Evolutionary conservation across 1,284 basidiomycete genomes (phyloP), one percentile per base, ranked within the genome.

Genomic region (Violaceomyces palustris): DNA sequence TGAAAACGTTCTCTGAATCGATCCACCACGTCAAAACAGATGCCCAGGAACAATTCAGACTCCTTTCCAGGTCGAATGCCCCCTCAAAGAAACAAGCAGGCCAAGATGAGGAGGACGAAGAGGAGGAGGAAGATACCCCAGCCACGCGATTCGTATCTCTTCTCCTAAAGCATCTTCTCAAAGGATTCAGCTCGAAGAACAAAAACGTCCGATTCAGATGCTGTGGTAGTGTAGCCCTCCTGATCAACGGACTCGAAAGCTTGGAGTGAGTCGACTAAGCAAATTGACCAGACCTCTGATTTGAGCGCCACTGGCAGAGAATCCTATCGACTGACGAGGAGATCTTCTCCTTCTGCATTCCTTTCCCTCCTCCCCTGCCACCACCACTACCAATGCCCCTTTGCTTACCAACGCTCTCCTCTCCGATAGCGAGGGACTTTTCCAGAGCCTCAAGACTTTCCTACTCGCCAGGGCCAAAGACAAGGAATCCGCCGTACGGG

Each of bases 151-250:
- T 96, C 63, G 77, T 86, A 1, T 75, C 80, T 12, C 62, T 70
- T 15, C 76, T 94, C 3, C 76, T 94, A 42, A 81, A 81, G 37
- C 88, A 87, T 76, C 79, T 94, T 19, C 77, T 92, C 40, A 81
- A 82, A 49, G 91, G 91, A 0, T 91, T 91, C 74, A 74, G 79
- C 10, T 87, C 91, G 3, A 96, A 93, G 74, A 86, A 92, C 78
- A 96, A 93, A 77, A 80, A 81, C 42, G 84, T 88, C 19, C 81
- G 91, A 10, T 89, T 85, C 64, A 81, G 91, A 15, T 85, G 83
- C 49, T 80, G 88, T 0, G 84, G 87, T 46, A 83, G 89, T 76
- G 84, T 72, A n/a, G 65, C 68, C 6, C 50, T 73, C 9, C 61
- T 72, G 25, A 56, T 73, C 35, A 63, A 55, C 30, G 45, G 39